These are phyloP conservation scores for Rhynchosporium secalis DNA, from an alignment of 2,329 filamentous ascomycete species.

Conservation along the genomic window DNA sequence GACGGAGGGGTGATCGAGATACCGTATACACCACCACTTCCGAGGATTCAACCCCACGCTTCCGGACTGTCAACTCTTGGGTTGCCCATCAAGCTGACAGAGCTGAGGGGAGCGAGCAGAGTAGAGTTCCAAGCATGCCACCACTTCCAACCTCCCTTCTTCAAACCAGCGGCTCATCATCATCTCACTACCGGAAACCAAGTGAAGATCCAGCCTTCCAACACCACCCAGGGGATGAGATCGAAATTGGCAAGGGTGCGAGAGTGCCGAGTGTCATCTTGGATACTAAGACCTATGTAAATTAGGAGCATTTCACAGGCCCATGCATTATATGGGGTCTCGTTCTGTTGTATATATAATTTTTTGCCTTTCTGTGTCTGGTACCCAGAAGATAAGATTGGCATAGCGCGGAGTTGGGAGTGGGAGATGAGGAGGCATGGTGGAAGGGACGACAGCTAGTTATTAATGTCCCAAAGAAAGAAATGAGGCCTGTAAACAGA, in stretches of 20 bases:
- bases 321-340: conserved; percentile 11
- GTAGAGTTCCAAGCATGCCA: conserved; percentile 36
- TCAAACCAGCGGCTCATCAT: conserved; percentile 14
- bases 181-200: conserved; percentile 31
- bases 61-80: conserved; percentile 62
- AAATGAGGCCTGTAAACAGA: conserved; percentile 1
- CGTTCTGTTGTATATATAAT: conserved; percentile 30
- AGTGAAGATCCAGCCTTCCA: conserved; percentile 38
- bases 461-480: conserved; percentile 20
- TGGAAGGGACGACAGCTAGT: conserved; percentile 12
- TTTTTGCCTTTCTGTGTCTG: conserved; percentile 28
- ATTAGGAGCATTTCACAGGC: conserved; percentile 20
- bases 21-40: conserved; percentile 39
- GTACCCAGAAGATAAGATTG: conserved; percentile 27
- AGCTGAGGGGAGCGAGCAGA: conserved; percentile 49
- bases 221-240: conserved; percentile 39
- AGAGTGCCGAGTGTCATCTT: conserved; percentile 38
- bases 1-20: conserved; percentile 33
- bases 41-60: conserved; percentile 48
- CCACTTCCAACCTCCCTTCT: conserved; percentile 30
- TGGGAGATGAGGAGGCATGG: conserved; percentile 14
- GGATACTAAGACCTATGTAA: conserved; percentile 35
- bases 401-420: conserved; percentile 29
- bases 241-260: conserved; percentile 33
- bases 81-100: conserved; percentile 63